A percentile compares a stretch with the other conserved stretches of the same genome.
Evolutionary conservation across 768 basidiomycete species (phyloP).

Genomic region (Tricholoma furcatifolium): DNA sequence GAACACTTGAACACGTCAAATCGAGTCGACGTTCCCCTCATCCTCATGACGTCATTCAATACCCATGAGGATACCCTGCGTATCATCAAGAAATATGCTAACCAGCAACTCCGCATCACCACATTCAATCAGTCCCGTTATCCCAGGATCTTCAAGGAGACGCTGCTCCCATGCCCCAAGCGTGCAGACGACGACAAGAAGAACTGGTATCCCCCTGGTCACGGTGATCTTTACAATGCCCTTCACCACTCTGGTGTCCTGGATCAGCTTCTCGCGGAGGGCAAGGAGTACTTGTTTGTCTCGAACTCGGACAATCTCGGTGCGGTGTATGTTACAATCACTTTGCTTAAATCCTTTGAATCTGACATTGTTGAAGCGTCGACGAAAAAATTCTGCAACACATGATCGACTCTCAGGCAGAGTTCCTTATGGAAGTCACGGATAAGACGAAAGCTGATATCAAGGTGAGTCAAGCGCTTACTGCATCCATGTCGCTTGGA

Average conservation of each 20-base stretch:
- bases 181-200: conserved; percentile 80
- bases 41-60: conserved; percentile 99
- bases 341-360: too few species aligned
- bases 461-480: too few species aligned
- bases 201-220: conserved; percentile 95
- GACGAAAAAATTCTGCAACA: conserved; percentile 82
- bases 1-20: too few species aligned
- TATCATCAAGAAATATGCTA: conserved; percentile 95
- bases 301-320: conserved; percentile 97
- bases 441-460: too few species aligned
- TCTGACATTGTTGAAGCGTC: too few species aligned
- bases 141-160: too few species aligned
- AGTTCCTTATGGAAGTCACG: too few species aligned
- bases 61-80: conserved; percentile 94
- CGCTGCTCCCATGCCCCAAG: too few species aligned
- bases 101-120: too few species aligned
- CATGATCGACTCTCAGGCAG: conserved; percentile 79
- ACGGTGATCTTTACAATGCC: conserved; percentile 94
- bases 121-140: too few species aligned
- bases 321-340: conserved; percentile 60
- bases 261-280: conserved; percentile 82
- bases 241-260: conserved; percentile 86
- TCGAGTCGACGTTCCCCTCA: conserved; percentile 89
- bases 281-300: conserved; percentile 96
- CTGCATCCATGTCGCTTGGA: too few species aligned